Evolutionary conservation across 2,329 filamentous ascomycete species (phyloP), one percentile per base, ranked within the genome.

Genomic region (Colletotrichum paranaense): DNA sequence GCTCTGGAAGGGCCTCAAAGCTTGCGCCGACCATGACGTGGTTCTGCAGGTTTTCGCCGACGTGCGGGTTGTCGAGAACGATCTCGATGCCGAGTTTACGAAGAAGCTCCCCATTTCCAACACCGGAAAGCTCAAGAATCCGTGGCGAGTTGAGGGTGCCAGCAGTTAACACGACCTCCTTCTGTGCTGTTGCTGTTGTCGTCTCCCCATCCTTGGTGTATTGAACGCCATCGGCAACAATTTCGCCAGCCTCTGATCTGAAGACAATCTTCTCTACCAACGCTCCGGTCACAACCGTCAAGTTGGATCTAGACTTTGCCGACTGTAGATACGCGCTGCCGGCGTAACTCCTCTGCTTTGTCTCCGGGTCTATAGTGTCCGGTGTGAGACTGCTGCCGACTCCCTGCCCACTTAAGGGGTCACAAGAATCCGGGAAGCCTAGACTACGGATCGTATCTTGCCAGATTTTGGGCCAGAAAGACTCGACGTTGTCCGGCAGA

Each of bases 71-170:
- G 49, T 84, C 78, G 5, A 82, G 76, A 3, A 84, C 67, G 2
- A 81, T 74, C 3, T 78, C 71, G 19, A 83, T 79, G 4, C 77
- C 78, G 6, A 79, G 77, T 63, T 78, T 76, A 16, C 79, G 75
- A 1, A 87, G 78, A 5, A 84, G 77, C 2, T 72, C 73, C 30
- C 75, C 77, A 7, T 79, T 74, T 24, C 85, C 85, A 57, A 86
- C 80, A 1, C 84, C 83, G 2, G 84, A 86, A 7, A 85, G 78
- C 74, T 87, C 82, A 5, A 88, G 80, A 32, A 88, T 76, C 22
- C 82, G 80, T 4, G 86, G 84, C 0, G 82, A 81, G 65, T 85
- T 82, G 72, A 87, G 80, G 1, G 81, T 77, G 2, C 86, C 86
- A 6, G 83, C 84, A 1, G 81, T 79, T 5, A 88, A 58, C 30